Evolutionary conservation across 306 rosid species (phyloP), one percentile per base, ranked within the genome.

Genomic region (Sindora glabra): DNA sequence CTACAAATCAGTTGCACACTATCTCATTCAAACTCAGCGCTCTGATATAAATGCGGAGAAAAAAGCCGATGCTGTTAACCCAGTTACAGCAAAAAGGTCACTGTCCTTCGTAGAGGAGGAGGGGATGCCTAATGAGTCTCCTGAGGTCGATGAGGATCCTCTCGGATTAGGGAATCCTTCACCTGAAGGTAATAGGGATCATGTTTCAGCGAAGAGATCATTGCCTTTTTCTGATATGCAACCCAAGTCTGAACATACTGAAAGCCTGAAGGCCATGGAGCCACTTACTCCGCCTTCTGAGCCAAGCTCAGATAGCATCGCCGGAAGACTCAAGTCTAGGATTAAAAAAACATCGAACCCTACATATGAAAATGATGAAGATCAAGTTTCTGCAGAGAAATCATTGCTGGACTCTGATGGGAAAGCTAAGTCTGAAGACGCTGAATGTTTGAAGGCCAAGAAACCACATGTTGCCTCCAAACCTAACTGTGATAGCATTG

Each of bases 1-100:
- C 24, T 86, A 63, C 76, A 89, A 82, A 78, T 94, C 99, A 13
- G 99, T 94, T 54, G 97, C 99, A 4, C 99, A 94, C 70, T 94
- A 79, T 77, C 99, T 94, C 76, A 75, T 94, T 69, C 86, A 86
- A 73, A 84, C 97, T 30, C 77, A 54, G 32, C 83, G 83, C 6
- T 16, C 80, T 37, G 81, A 76, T 49, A 30, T 47, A 49, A 51
- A 62, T 44, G 62, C n/a, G 37, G 78, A 48, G 66, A 53, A 80
- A 70, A 60, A 26, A 57, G 72, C 24, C 3, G 89, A 79, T 30
- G 60, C 62, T 67, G 14, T 71, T 10, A 55, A 68, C 29, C 69
- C 77, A 30, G 72, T 70, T 65, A 78, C 89, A 54, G 95, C 69
- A 23, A 82, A 86, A 71, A 83, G 88, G 77, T 74, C 89, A 8